These are phyloP conservation scores for Pinus tabuliformis DNA, from an alignment of 75 land plant genomes.

Conservation along the genomic window DNA sequence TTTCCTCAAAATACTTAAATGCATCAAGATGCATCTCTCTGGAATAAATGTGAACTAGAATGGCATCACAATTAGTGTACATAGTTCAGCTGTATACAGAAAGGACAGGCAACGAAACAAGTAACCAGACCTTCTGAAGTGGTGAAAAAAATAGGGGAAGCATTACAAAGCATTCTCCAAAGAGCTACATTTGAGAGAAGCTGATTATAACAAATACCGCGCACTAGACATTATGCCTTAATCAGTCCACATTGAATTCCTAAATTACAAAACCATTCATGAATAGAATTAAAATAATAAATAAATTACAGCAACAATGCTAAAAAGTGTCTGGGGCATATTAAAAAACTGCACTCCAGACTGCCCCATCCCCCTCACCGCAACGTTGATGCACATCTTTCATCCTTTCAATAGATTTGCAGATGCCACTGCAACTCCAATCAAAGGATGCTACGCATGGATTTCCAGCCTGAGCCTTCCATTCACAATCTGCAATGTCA, in stretches of 20 bases:
- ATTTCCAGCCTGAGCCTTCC: slow-evolving; percentile 80
- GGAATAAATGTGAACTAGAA: neutral
- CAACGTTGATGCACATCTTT: slow-evolving; percentile 67
- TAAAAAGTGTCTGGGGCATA: neutral
- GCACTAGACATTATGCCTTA: neutral
- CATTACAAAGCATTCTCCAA: slow-evolving; percentile 4
- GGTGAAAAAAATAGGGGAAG: neutral
- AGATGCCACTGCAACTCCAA: slow-evolving; percentile 76
- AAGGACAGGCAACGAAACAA: neutral
- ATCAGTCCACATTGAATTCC: neutral
- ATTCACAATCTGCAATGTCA: slow-evolving; percentile 51
- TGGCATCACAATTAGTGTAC: slow-evolving; percentile 8
- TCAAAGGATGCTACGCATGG: slow-evolving; percentile 75
- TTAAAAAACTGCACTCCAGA: slow-evolving; percentile 51
- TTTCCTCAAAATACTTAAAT: neutral
- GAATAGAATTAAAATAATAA: neutral
- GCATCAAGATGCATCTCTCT: slow-evolving; percentile 7
- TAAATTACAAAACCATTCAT: neutral
- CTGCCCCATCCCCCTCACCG: slow-evolving; percentile 67
- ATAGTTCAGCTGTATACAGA: neutral
- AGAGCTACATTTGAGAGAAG: slow-evolving; percentile 1
- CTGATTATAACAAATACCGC: neutral
- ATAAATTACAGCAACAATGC: slow-evolving; percentile 2
- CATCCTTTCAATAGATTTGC: slow-evolving; percentile 72
- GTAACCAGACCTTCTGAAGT: neutral